Base-by-base conservation (phyloP, 139 green algal species). In the Picochlorum sp. region DNA sequence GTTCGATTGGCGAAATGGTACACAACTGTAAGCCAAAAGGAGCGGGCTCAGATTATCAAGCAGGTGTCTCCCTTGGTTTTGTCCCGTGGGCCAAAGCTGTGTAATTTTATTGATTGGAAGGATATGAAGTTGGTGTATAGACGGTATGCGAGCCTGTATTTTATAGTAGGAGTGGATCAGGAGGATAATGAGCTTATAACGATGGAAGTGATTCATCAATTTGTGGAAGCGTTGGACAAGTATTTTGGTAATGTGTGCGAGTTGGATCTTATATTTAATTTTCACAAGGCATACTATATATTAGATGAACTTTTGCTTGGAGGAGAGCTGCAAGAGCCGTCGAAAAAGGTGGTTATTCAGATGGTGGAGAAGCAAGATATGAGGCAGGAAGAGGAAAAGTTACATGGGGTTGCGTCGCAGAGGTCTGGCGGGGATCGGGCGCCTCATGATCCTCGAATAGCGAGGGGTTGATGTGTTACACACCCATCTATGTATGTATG, bases 201-300 rank as follows among this genome's bases (percentile, higher is more conserved):
- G 1, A 81, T 99, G 24, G 94, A 99, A 57, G 83, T 89, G 50
- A 95, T 99, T 67, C 94, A 99, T 68, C 81, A 95, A 61, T 98
- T 90, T 75, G 92, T 98, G n/a, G 72, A 85, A 50, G 83, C 92
- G 3, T 71, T 97, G 31, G 89, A 97, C 63, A 77, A 78, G 23
- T 98, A 97, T 75, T 99, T 99, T 81, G 89, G 90, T 59, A 98
- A 98, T 68, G 94, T 99, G 54, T 98, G 94, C 65, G 94, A 99
- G 82, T 85, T 99, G 54, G 94, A 99, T 77, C 84, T 99, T 15
- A 96, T 99, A 49, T 99, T 98, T 83, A 97, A 99, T 73, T 63
- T 54, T 18, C 28, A 71, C 59, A 82, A 84, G 86, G 85, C 92
- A 1, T 97, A 99, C 81, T 97, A 95, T 81, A 95, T 98, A 65